Evolutionary conservation across 352 stramenopile species (phyloP).

Genomic region (Nothophytophthora sp.): DNA sequence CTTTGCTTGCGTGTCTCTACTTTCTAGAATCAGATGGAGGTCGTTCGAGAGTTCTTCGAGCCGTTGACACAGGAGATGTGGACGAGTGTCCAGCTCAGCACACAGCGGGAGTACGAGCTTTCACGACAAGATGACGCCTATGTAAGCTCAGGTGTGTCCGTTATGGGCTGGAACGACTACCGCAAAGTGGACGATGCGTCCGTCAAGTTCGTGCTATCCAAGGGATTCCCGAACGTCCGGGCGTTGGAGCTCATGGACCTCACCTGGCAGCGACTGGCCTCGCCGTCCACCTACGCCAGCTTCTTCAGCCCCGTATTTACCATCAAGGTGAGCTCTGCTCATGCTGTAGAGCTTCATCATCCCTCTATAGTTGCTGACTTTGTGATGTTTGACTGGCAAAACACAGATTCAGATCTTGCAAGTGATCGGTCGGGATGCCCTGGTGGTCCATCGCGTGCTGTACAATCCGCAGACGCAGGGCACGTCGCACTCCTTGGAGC

Average conservation of each 20-base stretch:
- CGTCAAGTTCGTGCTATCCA: conserved; percentile 50
- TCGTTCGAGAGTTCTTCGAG: conserved; percentile 44
- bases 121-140: conserved; percentile 27
- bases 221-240: conserved; percentile 37
- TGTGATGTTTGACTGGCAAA: too few relatives aligned
- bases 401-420: conserved; percentile 55
- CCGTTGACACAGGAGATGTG: conserved; percentile 19
- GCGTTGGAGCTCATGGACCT: conserved; percentile 38
- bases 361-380: too few relatives aligned
- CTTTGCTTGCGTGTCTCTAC: not conserved
- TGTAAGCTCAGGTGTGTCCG: conserved; percentile 26
- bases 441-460: conserved; percentile 58
- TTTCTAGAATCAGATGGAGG: conserved; percentile 35
- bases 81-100: conserved; percentile 17
- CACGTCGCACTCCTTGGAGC: conserved; percentile 52
- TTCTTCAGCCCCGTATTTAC: conserved; percentile 44
- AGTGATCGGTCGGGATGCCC: conserved; percentile 45
- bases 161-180: conserved; percentile 60
- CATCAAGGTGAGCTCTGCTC: conserved; percentile 34
- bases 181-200: conserved; percentile 38
- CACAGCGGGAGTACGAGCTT: conserved; percentile 33
- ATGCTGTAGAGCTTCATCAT: too few relatives aligned
- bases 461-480: conserved; percentile 58
- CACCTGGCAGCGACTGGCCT: conserved; percentile 35
- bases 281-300: conserved; percentile 28